phyloP scores from a whole-genome alignment of 768 basidiomycete species.

The Suillus plorans region DNA sequence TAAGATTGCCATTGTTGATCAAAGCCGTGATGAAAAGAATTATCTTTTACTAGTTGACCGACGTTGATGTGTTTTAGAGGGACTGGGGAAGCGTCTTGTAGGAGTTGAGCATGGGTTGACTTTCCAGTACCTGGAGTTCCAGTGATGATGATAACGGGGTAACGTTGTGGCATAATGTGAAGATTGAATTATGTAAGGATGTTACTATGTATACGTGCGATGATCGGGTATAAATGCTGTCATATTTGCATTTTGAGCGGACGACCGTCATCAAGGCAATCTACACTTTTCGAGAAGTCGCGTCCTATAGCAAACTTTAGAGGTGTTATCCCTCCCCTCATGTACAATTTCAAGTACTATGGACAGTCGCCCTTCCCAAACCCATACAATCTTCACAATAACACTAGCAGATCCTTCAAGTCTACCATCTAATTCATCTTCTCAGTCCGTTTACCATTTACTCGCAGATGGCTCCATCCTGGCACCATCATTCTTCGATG shows the following conservation, averaged over 20 bases:
- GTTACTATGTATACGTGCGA: too few species aligned
- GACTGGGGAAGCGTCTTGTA: slow-evolving; percentile 68
- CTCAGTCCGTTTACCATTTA: slow-evolving; percentile 38
- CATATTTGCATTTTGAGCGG: background rate
- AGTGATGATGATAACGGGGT: slow-evolving; percentile 68
- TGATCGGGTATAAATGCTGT: too few species aligned
- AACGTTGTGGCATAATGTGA: background rate
- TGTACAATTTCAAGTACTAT: background rate
- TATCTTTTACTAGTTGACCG: slow-evolving; percentile 86
- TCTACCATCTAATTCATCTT: slow-evolving; percentile 17
- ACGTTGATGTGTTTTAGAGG: slow-evolving; percentile 85
- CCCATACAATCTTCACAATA: slow-evolving; percentile 46
- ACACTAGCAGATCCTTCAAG: slow-evolving; percentile 39
- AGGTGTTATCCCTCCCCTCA: too few species aligned
- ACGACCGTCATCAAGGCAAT: slow-evolving; percentile 3
- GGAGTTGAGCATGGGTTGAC: slow-evolving; percentile 87
- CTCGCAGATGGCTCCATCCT: slow-evolving; percentile 61
- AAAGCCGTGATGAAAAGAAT: slow-evolving; percentile 76
- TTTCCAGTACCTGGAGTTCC: slow-evolving; percentile 97
- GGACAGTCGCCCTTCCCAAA: background rate
- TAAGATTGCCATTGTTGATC: slow-evolving; percentile 96
- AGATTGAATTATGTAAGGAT: too few species aligned
- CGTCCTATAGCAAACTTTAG: too few species aligned
- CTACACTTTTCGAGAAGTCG: slow-evolving; percentile 9
- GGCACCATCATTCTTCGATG: slow-evolving; percentile 44